phyloP scores from a whole-genome alignment of 805 yeast genomes.

The Blastobotrys muscicola region DNA sequence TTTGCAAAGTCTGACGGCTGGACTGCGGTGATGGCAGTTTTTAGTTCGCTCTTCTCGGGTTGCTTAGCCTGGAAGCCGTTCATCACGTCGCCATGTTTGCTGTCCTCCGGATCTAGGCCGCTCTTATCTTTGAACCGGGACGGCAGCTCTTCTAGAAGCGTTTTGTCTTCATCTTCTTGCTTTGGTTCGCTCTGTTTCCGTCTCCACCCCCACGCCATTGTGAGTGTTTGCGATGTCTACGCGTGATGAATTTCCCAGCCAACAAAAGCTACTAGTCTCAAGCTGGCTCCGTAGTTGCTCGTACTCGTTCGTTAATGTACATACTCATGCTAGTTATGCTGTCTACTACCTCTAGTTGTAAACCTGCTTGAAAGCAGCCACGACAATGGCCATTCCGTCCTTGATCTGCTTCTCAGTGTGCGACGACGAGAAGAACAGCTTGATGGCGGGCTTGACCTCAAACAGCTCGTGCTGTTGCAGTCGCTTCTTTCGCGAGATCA shows the following conservation, averaged over 20 bases:
- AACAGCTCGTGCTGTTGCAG: slow-evolving; percentile 65
- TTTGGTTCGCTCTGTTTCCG: slow-evolving; percentile 1
- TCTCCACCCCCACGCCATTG: slow-evolving; percentile 1
- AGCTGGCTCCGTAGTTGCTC: no score
- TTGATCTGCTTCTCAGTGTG: slow-evolving; percentile 38
- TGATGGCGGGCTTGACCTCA: slow-evolving; percentile 56
- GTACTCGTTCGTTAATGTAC: no score
- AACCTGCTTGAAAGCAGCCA: slow-evolving; percentile 1
- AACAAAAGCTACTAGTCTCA: no score
- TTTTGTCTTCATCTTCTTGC: slow-evolving; percentile 1
- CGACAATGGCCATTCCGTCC: slow-evolving; percentile 33
- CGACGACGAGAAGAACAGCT: slow-evolving; percentile 36
- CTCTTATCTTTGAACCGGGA: slow-evolving; percentile 24
- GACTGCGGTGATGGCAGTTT: slow-evolving; percentile 16
- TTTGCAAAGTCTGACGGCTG: slow-evolving; percentile 24
- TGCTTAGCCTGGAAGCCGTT: no score
- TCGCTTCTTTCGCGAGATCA: slow-evolving; percentile 55
- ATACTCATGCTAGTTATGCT: not conserved
- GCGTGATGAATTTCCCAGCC: no score
- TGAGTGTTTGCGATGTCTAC: not conserved
- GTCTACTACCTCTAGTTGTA: not conserved
- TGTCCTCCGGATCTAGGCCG: slow-evolving; percentile 9
- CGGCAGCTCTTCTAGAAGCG: slow-evolving; percentile 24
- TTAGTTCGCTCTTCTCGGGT: slow-evolving; percentile 8
- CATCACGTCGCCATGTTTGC: slow-evolving; percentile 9